Conservation (phyloP, 2,329 filamentous ascomycete species). For the Exophiala aquamarina region DNA sequence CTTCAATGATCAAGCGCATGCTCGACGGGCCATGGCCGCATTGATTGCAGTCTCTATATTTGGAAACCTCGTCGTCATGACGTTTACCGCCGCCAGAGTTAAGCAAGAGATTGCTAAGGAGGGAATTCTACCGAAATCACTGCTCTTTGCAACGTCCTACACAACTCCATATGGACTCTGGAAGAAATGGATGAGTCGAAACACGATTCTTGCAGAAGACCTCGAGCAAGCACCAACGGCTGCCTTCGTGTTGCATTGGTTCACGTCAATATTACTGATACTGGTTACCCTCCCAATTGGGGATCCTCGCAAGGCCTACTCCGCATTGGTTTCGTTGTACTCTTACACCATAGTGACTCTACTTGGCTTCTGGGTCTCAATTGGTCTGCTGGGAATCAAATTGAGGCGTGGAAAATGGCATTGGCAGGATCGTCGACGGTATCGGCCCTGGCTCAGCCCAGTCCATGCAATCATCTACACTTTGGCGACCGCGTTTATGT, state of each 20-base stretch:
- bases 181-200: conserved; percentile 23
- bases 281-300: conserved; percentile 29
- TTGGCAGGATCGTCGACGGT: conserved; percentile 11
- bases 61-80: conserved; percentile 59
- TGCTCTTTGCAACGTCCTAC: conserved; percentile 43
- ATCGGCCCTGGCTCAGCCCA: conserved; percentile 8
- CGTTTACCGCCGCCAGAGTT: conserved; percentile 54
- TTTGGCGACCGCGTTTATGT: conserved; percentile 6
- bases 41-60: conserved; percentile 56
- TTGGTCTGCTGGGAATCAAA: conserved; percentile 19
- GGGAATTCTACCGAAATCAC: conserved; percentile 53
- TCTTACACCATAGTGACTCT: conserved; percentile 40
- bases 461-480: conserved; percentile 5
- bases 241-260: conserved; percentile 41
- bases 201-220: conserved; percentile 14
- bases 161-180: conserved; percentile 31
- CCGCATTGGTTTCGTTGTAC: conserved; percentile 38
- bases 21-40: conserved; percentile 44
- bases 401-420: conserved; percentile 3
- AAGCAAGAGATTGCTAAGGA: conserved; percentile 64
- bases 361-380: conserved; percentile 18
- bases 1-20: conserved; percentile 27
- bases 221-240: conserved; percentile 39
- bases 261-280: conserved; percentile 36
- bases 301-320: conserved; percentile 31